A percentile compares a stretch with the other conserved stretches of the same genome.
Evolutionary conservation across 2,329 filamentous ascomycete genomes (phyloP).

Genomic region (Purpureocillium takamizusanense): DNA sequence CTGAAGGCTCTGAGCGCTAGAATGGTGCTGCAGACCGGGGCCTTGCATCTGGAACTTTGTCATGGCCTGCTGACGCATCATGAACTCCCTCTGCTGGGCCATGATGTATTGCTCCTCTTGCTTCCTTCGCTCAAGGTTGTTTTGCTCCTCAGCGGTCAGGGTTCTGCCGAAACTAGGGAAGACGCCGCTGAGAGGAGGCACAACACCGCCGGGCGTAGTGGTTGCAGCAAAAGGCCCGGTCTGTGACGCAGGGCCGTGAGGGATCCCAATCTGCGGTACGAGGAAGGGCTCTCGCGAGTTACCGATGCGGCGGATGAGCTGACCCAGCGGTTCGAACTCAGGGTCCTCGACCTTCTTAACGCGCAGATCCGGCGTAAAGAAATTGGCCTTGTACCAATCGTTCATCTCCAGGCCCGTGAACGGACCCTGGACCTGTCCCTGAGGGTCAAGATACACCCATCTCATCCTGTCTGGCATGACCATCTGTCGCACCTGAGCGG

Average conservation of each 20-base stretch:
- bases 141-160: slow-evolving; percentile 93
- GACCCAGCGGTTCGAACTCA: slow-evolving; percentile 90
- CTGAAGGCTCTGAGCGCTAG: slow-evolving; percentile 89
- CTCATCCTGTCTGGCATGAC: slow-evolving; percentile 99
- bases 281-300: slow-evolving; percentile 97
- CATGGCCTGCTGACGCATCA: slow-evolving; percentile 76
- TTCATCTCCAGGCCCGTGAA: slow-evolving; percentile 98
- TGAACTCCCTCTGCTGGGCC: slow-evolving; percentile 88
- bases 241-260: slow-evolving; percentile 66
- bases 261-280: slow-evolving; percentile 91
- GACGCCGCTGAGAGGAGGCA: slow-evolving; percentile 83
- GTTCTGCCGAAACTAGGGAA: slow-evolving; percentile 97
- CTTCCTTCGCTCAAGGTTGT: slow-evolving; percentile 90
- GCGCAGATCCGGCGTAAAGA: slow-evolving; percentile 88
- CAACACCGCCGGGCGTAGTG: slow-evolving; percentile 52
- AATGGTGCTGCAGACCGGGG: slow-evolving; percentile 71
- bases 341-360: slow-evolving; percentile 91
- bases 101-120: slow-evolving; percentile 97
- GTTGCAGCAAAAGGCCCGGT: slow-evolving; percentile 39
- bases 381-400: slow-evolving; percentile 98
- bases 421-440: slow-evolving; percentile 84
- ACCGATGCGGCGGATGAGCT: slow-evolving; percentile 89
- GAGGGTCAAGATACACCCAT: slow-evolving; percentile 96
- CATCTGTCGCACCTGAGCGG: slow-evolving; percentile 76
- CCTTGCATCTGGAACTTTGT: slow-evolving; percentile 58